Evolutionary conservation across 2,329 filamentous ascomycete genomes (phyloP), one percentile per base, ranked within the genome.

Genomic region (Pseudocercospora fuligena): DNA sequence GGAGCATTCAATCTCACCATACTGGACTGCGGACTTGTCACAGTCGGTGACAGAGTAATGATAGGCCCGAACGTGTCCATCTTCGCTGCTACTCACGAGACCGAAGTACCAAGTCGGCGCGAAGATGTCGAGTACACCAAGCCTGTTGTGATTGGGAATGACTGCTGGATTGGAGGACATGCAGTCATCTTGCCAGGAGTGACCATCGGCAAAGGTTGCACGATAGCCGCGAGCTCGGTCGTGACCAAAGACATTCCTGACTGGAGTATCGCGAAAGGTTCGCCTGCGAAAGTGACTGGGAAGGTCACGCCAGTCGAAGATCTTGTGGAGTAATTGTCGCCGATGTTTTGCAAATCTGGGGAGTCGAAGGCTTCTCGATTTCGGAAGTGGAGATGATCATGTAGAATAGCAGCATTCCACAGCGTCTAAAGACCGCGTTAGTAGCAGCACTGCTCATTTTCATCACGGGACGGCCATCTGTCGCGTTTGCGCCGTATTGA

Each of bases 1-100:
- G 82, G 87, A 53, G 89, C 88, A 71, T 88, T 87, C 75, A 85
- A 85, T 57, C 67, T 83, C 4, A 83, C 82, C 0, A 83, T 87
- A 29, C 74, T 87, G 9, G 85, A 87, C 70, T 86, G 82, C 33
- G 82, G 80, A 3, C 74, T 86, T 0, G 82, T 87, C 3, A 84
- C 79, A 0, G 85, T 87, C 33, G 85, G 85, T 0, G 80, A 85
- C 21, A 74, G 83, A 1, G 82, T 83, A 7, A 82, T 86, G 76
- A 79, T 86, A 51, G 85, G 85, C 0, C 84, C 85, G 0, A 82
- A 84, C 61, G 83, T 87, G 2, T 79, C 75, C 60, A 84, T 87
- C 21, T 84, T 84, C 54, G 80, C 83, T 0, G 85, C 85, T 0
- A 85, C 82, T 19, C 85, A 87, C 66, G 83, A 85, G 66, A 79